These are phyloP conservation scores for Colletotrichum graminicola DNA, from an alignment of 2,329 filamentous ascomycete species.

Conservation along the genomic window DNA sequence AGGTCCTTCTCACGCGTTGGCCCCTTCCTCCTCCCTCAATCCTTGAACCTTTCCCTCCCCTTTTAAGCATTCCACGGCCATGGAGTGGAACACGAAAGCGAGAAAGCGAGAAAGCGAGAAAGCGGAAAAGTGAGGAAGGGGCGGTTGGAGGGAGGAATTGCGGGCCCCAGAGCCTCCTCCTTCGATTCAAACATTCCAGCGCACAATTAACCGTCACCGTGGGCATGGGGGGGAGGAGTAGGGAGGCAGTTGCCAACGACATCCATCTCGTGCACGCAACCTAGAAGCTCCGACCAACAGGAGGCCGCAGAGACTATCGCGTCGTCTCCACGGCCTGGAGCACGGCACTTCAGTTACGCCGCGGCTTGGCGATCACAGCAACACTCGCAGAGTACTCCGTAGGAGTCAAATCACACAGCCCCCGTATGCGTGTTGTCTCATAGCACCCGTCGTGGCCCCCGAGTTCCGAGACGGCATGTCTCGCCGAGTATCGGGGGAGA, in stretches of 20 bases:
- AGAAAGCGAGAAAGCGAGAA: background rate
- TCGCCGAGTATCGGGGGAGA: background rate
- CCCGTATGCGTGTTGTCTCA: background rate
- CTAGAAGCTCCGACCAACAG: background rate
- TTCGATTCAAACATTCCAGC: constrained; percentile 6
- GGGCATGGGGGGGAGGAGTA: background rate
- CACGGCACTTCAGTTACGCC: constrained; percentile 13
- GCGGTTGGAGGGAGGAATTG: background rate
- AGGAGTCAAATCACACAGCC: background rate
- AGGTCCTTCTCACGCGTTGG: background rate
- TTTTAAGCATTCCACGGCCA: background rate
- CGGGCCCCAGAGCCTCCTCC: background rate
- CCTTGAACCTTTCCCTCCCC: background rate
- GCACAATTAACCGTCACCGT: background rate
- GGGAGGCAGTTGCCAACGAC: constrained; percentile 2
- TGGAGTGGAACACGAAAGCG: background rate
- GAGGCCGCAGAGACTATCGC: background rate
- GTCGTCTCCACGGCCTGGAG: constrained; percentile 24
- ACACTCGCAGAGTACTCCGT: background rate
- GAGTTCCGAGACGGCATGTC: background rate
- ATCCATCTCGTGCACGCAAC: background rate
- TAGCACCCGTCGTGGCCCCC: background rate
- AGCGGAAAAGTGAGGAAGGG: background rate
- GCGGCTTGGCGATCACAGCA: constrained; percentile 25
- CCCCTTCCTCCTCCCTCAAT: background rate